Conservation (phyloP, 2,329 filamentous ascomycete genomes). For the Aschersonia sp. region DNA sequence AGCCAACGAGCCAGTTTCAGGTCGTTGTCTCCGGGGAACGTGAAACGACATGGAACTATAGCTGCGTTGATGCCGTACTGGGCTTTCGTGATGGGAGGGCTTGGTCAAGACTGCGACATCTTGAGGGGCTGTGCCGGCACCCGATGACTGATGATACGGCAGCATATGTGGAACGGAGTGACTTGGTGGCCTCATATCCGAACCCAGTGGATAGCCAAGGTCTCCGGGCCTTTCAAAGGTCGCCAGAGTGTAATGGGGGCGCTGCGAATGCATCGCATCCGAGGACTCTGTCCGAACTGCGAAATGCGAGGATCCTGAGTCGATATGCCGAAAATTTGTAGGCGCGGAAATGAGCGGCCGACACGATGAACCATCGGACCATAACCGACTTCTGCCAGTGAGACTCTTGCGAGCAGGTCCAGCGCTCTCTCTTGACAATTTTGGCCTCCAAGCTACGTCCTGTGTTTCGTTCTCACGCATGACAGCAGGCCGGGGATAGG, state of each 20-base stretch:
- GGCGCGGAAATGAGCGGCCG: conserved; percentile 43
- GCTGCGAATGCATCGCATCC: neutral
- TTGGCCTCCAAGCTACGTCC: conserved; percentile 8
- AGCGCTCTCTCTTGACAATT: conserved; percentile 8
- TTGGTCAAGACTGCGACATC: no score
- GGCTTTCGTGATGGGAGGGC: conserved; percentile 3
- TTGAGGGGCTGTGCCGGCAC: no score
- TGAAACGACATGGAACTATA: conserved; percentile 41
- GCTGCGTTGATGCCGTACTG: conserved; percentile 24
- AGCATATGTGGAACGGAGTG: no score
- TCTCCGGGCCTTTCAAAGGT: no score
- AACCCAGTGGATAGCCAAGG: no score
- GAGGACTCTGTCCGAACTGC: conserved; percentile 14
- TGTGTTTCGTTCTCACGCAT: conserved; percentile 8
- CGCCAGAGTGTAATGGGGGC: neutral
- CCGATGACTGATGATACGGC: no score
- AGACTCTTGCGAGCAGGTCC: conserved; percentile 24
- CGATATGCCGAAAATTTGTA: conserved; percentile 44
- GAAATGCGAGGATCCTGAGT: conserved; percentile 29
- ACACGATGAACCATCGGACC: conserved; percentile 30
- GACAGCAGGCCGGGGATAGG: conserved; percentile 14
- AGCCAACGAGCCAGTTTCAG: conserved; percentile 9
- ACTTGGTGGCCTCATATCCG: no score
- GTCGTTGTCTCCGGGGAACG: conserved; percentile 30
- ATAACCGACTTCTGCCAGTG: conserved; percentile 30